phyloP scores from a whole-genome alignment of 768 basidiomycete species.

The Auriscalpium vulgare region DNA sequence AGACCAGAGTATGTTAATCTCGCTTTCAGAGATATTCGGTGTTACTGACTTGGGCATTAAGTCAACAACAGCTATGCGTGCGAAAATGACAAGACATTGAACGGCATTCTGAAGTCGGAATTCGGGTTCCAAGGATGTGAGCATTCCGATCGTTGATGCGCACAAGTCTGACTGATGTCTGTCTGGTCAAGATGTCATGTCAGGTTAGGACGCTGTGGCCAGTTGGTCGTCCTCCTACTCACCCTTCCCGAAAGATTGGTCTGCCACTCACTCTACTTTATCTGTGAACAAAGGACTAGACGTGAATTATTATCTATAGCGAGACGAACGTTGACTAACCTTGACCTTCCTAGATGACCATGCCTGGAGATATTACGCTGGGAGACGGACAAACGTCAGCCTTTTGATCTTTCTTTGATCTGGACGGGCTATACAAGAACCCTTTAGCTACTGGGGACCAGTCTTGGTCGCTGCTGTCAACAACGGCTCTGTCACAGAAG shows the following conservation, averaged over 20 bases:
- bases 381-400: neutral
- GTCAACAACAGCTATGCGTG: slow-evolving; percentile 12
- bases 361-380: slow-evolving; percentile 7
- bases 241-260: slow-evolving; percentile 5
- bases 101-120: slow-evolving; percentile 9
- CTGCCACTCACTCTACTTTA: slow-evolving; percentile 7
- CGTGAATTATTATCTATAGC: neutral
- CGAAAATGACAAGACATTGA: slow-evolving; percentile 8
- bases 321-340: too few species aligned
- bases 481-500: slow-evolving; percentile 3
- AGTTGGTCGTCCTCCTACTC: neutral
- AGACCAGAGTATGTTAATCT: slow-evolving; percentile 12
- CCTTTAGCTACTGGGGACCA: slow-evolving; percentile 9
- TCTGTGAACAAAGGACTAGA: slow-evolving; percentile 8
- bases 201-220: neutral
- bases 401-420: neutral
- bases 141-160: neutral
- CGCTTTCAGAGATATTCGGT: neutral
- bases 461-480: slow-evolving; percentile 8
- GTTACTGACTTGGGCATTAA: neutral
- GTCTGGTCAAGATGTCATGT: slow-evolving; percentile 6
- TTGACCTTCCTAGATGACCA: slow-evolving; percentile 6
- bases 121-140: slow-evolving; percentile 12
- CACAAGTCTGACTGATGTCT: neutral
- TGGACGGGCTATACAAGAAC: too few species aligned